phyloP scores from a whole-genome alignment of 768 basidiomycete genomes.

The Podaxis rugospora region DNA sequence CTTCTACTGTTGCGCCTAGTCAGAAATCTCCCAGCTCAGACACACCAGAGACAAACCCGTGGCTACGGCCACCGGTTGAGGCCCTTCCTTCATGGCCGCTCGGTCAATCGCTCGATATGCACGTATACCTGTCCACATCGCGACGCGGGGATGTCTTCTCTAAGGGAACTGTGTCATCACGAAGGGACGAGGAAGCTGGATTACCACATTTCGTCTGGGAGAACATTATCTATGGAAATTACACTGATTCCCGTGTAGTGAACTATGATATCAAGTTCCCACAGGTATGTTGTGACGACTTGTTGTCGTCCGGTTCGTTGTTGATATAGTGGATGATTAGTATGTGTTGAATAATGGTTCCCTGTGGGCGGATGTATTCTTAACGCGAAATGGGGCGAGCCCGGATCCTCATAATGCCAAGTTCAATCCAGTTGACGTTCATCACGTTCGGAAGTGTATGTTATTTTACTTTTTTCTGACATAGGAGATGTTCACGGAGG shows the following conservation, averaged over 20 bases:
- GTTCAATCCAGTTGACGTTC: slow-evolving; percentile 55
- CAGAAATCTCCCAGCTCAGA: not conserved
- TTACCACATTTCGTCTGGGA: slow-evolving; percentile 74
- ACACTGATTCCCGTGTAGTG: slow-evolving; percentile 53
- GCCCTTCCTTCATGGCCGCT: slow-evolving; percentile 57
- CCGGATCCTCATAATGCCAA: slow-evolving; percentile 55
- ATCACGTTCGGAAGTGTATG: slow-evolving; percentile 74
- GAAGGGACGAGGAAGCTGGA: slow-evolving; percentile 40
- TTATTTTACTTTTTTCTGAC: slow-evolving; percentile 13
- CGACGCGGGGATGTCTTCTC: slow-evolving; percentile 57
- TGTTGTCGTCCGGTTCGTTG: not conserved
- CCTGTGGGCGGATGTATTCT: slow-evolving; percentile 79
- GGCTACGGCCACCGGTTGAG: slow-evolving; percentile 49
- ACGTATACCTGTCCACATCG: slow-evolving; percentile 70
- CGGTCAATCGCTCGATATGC: slow-evolving; percentile 59
- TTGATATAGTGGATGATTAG: slow-evolving; percentile 29
- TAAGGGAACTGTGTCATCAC: slow-evolving; percentile 46
- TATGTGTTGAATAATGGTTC: slow-evolving; percentile 74
- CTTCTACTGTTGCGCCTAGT: not conserved
- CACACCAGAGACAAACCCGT: slow-evolving; percentile 37
- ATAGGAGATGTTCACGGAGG: not conserved
- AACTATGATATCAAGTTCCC: slow-evolving; percentile 65
- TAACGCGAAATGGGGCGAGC: slow-evolving; percentile 60
- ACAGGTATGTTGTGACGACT: slow-evolving; percentile 37
- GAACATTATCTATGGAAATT: slow-evolving; percentile 76